Evolutionary conservation across 257 asterid genomes (phyloP).

Genomic region (Lithospermum erythrorhizon): DNA sequence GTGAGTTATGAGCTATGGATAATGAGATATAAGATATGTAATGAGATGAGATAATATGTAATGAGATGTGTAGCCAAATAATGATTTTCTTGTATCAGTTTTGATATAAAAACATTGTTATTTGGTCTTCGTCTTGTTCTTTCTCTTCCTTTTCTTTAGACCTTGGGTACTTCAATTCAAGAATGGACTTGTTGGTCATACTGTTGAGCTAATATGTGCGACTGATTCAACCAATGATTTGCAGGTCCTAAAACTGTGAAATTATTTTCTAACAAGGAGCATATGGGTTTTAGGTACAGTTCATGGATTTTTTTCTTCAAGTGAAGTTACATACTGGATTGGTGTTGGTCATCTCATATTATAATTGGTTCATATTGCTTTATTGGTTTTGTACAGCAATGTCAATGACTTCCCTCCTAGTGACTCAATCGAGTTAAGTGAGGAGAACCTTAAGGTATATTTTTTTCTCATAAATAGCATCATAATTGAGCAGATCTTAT

Average conservation of each 20-base stretch:
- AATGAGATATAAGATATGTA: no score
- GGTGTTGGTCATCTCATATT: background rate
- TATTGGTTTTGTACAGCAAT: conserved; percentile 33
- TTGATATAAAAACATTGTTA: no score
- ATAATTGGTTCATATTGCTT: background rate
- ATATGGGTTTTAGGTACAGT: conserved; percentile 91
- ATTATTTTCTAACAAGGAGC: conserved; percentile 70
- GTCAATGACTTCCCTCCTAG: conserved; percentile 72
- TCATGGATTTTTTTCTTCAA: conserved; percentile 3
- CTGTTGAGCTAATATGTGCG: background rate
- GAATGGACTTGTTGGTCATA: no score
- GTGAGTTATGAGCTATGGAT: no score
- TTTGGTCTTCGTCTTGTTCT: no score
- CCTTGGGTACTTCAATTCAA: no score
- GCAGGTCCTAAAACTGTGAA: conserved; percentile 75
- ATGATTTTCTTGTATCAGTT: background rate
- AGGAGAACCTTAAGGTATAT: conserved; percentile 77
- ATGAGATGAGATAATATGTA: no score
- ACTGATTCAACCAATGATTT: conserved; percentile 3
- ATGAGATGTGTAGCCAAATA: background rate
- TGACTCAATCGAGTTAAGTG: conserved; percentile 48
- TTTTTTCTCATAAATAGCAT: conserved; percentile 10
- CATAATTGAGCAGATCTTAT: background rate
- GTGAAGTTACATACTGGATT: background rate
- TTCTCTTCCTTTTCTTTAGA: no score